Base-by-base conservation (phyloP, 176 grass and related monocot genomes). In the Bonia amplexicaulis region DNA sequence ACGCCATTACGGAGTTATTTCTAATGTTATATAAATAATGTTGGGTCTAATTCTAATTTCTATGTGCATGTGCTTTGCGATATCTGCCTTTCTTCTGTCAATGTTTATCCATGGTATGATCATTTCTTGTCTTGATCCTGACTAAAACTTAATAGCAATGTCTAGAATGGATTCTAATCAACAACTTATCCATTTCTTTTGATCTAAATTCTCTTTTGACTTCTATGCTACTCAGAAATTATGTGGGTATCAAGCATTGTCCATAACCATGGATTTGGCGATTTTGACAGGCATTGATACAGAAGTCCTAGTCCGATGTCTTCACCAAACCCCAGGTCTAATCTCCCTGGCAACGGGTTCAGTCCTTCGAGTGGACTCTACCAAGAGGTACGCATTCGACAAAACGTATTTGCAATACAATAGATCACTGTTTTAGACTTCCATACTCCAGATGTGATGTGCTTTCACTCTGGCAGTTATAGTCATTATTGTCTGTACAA, bases 271-370 rank as follows among this genome's bases (percentile, higher is more conserved):
- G 92, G 89, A 73, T 88, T 94, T 74, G 80, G 75, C 2, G 89
- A 97, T 87, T 94, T 89, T 19, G 90, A 94, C 46, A 88, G 81
- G 82, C 79, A 91, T 59, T 82, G 88, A 10, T 86, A 84, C 59
- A 90, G 90, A 93, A 97, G 95, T 71, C 92, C 92, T 57, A 97
- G 90, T 81, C 92, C 92, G 5, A 94, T 97, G 82, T 92, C 93
- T 47, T 92, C 84, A 79, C 86, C 90, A 74, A 94, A 97, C 71
- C 90, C 87, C 17, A 94, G 90, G 83, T 91, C 88, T 68, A 97
- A 87, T 91, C 78, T 86, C 13, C 61, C 83, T 26, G 85, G 84
- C 80, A 97, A 88, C 12, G 88, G 89, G 63, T 91, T 94, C 9
- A 90, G 90, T 86, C 88, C 87, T 75, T 93, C 88, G 95, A 89